Percentiles rank a stretch among this genome's conserved stretches.
Evolutionary conservation across 2,329 filamentous ascomycete species (phyloP).

Genomic region (Colletotrichum phormii): DNA sequence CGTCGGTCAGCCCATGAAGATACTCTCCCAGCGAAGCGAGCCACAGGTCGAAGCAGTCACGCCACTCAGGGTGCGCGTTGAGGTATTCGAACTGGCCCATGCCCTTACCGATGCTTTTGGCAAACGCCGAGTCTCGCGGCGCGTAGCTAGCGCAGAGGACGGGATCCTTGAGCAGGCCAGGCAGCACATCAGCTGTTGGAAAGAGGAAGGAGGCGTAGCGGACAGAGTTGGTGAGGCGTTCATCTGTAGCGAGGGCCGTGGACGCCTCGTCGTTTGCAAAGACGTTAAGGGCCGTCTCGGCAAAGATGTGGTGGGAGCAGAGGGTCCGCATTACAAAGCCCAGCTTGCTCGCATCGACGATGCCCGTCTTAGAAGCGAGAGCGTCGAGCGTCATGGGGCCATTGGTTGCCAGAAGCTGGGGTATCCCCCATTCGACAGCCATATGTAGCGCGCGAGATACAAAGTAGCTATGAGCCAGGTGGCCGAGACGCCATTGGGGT

Average conservation of each 20-base stretch:
- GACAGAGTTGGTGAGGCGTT: conserved; percentile 20
- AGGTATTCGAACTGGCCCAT: conserved; percentile 32
- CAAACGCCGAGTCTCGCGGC: conserved; percentile 19
- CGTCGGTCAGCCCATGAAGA: conserved; percentile 27
- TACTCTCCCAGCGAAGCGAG: conserved; percentile 21
- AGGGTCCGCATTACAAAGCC: conserved; percentile 32
- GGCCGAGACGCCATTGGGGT: conserved; percentile 28
- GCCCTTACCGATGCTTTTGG: conserved; percentile 25
- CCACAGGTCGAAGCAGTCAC: conserved; percentile 23
- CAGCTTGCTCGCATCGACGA: conserved; percentile 24
- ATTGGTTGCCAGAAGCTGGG: conserved; percentile 11
- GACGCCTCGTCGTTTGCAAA: conserved; percentile 31
- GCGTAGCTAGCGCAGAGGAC: conserved; percentile 22
- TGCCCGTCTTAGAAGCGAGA: conserved; percentile 23
- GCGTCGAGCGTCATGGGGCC: conserved; percentile 12
- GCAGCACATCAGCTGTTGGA: conserved; percentile 22
- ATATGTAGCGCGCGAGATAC: conserved; percentile 30
- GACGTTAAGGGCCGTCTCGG: conserved; percentile 18
- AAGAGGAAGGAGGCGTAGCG: conserved; percentile 30
- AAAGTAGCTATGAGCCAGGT: conserved; percentile 21
- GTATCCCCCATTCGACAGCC: conserved; percentile 29
- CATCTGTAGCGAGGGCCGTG: conserved; percentile 18
- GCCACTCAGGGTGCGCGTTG: conserved; percentile 27
- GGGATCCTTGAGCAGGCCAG: conserved; percentile 17
- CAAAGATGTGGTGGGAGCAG: conserved; percentile 27